Conservation (phyloP, 2,329 filamentous ascomycete genomes). For the Sarocladium kiliense region DNA sequence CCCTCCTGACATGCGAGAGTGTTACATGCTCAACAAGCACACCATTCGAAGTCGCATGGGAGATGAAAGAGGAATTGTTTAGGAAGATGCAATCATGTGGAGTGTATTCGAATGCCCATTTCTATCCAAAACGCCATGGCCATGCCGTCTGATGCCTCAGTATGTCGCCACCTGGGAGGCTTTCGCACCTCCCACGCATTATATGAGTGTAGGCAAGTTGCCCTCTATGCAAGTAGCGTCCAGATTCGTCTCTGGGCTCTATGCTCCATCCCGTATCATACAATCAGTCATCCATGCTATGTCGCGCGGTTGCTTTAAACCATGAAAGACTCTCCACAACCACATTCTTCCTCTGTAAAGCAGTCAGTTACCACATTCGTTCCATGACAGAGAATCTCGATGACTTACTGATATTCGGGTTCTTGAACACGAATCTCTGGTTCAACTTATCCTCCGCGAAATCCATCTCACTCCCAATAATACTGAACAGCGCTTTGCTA, state of each 20-base stretch:
- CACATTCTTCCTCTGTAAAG: slow-evolving; percentile 80
- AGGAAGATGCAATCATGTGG: not conserved
- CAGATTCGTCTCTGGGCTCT: too few species aligned
- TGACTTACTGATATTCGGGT: slow-evolving; percentile 96
- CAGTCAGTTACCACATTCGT: slow-evolving; percentile 27
- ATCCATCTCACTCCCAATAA: slow-evolving; percentile 98
- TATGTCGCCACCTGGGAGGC: not conserved
- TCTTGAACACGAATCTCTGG: slow-evolving; percentile 87
- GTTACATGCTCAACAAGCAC: too few species aligned
- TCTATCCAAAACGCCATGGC: not conserved
- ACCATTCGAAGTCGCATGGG: too few species aligned
- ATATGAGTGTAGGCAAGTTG: not conserved
- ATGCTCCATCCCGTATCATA: too few species aligned
- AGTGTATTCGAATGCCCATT: not conserved
- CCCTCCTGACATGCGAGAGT: too few species aligned
- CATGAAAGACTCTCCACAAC: slow-evolving; percentile 96
- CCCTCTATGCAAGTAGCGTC: too few species aligned
- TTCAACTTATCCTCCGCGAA: slow-evolving; percentile 96
- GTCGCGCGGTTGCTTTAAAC: slow-evolving; percentile 36
- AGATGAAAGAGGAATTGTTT: too few species aligned
- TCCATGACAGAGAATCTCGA: not conserved
- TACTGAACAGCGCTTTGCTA: slow-evolving; percentile 95
- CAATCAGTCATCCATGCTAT: not conserved
- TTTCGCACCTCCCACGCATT: not conserved
- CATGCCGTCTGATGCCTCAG: not conserved